Evolutionary conservation across 192 early-diverging fungal genomes (phyloP), one percentile per base, ranked within the genome.

Genomic region (Geranomyces michiganensis): DNA sequence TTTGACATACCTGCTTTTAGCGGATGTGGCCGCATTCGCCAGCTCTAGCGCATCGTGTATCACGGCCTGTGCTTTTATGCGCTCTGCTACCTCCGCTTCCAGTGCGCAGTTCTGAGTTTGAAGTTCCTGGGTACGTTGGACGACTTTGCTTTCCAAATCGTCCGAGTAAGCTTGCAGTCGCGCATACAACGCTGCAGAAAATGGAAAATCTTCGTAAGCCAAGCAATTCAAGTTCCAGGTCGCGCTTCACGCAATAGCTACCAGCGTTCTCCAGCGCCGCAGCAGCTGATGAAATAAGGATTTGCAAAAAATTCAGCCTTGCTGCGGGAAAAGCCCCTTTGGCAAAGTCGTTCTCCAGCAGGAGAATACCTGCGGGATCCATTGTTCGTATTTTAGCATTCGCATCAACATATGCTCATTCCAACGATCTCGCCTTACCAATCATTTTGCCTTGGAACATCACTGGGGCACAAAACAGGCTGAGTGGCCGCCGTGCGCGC

Each of bases 381-480:
- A 46, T 21, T n/a, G 22, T 41, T 62, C 5, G 36, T 10, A 10
- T 41, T 41, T 41, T 10, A 65, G n/a, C n/a, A 19, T 31, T 45
- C 36, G 31, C 8, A 33, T 26, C 19, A 3, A 27, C 59, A 58
- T 14, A 12, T 24, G 12, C 24, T 21, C 17, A 15, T 17, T 17
- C n/a, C n/a, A 10, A 41, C 3, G 36, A 3, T 41, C 36, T 41
- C 10, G 36, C 15, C 49, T 31, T 10, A 67, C 55, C 67, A 6
- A 55, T 69, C 67, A 69, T 56, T 69, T 69, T 56, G 12, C 67
- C 55, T 36, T 69, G 67, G 19, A 33, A 58, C 21, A 69, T 10
- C 19, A 69, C 51, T 26, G 67, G 67, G 9, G 56, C 41, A 36
- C 67, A 69, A 24, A 59, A 36, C 2, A 56, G 36, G 33, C 30